Conservation (phyloP, 176 grass and related monocot genomes). For the Miscanthus lutarioriparius region DNA sequence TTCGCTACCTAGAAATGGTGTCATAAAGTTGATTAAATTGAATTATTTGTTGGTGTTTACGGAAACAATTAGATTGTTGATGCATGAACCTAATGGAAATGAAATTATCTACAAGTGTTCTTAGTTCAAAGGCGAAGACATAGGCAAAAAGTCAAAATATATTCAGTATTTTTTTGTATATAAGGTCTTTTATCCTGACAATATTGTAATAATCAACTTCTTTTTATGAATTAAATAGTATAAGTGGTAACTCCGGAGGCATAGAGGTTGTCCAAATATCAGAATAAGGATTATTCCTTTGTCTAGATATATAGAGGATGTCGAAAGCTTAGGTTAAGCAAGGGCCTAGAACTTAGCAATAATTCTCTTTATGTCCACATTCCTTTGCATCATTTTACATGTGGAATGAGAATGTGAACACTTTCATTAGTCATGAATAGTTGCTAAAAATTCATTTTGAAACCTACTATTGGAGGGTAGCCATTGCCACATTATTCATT, state of each 20-base stretch:
- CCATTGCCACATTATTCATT: not conserved
- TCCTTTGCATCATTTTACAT: not conserved
- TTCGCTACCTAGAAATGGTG: not conserved
- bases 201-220: not conserved
- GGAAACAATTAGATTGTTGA: not conserved
- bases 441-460: not conserved
- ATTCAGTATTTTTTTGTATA: too few relatives aligned
- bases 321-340: not conserved
- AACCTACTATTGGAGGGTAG: not conserved
- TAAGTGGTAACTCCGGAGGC: too few relatives aligned
- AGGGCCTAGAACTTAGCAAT: not conserved
- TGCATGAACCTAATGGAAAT: not conserved
- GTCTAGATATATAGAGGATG: not conserved
- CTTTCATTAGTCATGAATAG: not conserved
- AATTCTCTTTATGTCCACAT: not conserved
- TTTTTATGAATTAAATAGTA: too few relatives aligned
- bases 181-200: too few relatives aligned
- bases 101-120: not conserved
- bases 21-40: not conserved
- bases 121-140: not conserved
- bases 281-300: not conserved
- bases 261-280: too few relatives aligned
- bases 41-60: not conserved
- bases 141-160: not conserved
- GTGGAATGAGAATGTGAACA: not conserved